These are phyloP conservation scores for Polygonum aviculare DNA, from an alignment of 148 eudicot species.

Conservation along the genomic window DNA sequence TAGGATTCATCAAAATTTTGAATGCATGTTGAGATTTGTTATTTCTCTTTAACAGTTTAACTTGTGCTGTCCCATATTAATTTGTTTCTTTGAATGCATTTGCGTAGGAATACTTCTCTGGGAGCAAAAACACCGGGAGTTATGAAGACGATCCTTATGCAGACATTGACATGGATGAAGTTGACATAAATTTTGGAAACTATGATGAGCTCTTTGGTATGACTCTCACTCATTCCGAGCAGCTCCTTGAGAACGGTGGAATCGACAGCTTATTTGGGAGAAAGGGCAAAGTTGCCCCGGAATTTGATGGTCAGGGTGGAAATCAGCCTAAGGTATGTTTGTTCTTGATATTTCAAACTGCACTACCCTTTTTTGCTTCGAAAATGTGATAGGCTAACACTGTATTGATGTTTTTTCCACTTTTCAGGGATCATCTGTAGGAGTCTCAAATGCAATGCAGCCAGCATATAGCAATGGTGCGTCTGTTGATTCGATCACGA, in stretches of 20 bases:
- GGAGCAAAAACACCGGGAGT: conserved; percentile 31
- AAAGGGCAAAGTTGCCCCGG: conserved; percentile 15
- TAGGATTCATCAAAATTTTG: not conserved
- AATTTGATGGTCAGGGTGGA: conserved; percentile 19
- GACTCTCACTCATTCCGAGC: conserved; percentile 35
- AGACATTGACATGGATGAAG: conserved; percentile 38
- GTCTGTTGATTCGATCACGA: conserved; percentile 46
- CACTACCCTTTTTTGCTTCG: not conserved
- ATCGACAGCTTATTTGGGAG: conserved; percentile 35
- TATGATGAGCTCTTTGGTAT: conserved; percentile 44
- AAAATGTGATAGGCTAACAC: not conserved
- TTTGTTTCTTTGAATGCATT: not conserved
- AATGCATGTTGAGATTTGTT: not conserved
- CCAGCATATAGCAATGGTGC: conserved; percentile 52
- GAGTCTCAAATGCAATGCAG: conserved; percentile 22
- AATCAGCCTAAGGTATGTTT: conserved; percentile 25
- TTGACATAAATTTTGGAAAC: conserved; percentile 35
- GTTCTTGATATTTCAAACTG: not conserved
- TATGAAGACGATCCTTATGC: conserved; percentile 34
- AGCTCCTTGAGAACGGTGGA: conserved; percentile 45
- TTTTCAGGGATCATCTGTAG: conserved; percentile 28
- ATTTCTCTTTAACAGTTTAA: not conserved
- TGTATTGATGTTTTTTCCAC: not conserved
- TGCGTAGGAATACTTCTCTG: conserved; percentile 33
- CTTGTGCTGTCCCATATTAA: not conserved